Conservation (phyloP, 306 rosid genomes). For the Inga laurina region DNA sequence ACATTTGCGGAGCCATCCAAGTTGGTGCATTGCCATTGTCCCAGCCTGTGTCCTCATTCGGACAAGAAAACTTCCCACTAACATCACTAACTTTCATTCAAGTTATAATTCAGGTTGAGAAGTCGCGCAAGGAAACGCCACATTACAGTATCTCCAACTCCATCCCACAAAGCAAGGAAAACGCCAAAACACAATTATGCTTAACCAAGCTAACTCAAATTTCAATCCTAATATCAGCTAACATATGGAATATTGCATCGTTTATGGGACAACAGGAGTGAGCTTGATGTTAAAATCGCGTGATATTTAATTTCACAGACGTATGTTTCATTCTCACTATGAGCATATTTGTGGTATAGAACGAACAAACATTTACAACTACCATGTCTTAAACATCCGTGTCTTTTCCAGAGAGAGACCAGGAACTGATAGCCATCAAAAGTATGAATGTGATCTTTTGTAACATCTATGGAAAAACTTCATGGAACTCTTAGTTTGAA, state of each 20-base stretch:
- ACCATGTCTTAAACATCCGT: background rate
- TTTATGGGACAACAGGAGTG: background rate
- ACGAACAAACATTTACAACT: background rate
- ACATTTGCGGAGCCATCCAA: background rate
- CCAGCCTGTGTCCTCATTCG: background rate
- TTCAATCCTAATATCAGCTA: background rate
- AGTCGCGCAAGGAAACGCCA: slow-evolving; percentile 3
- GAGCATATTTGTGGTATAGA: background rate
- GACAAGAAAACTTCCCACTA: background rate
- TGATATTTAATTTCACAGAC: background rate
- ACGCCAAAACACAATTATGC: background rate
- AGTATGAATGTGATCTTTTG: slow-evolving; percentile 14
- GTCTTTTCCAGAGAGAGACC: background rate
- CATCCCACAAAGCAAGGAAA: background rate
- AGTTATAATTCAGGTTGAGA: background rate
- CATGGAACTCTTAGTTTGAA: slow-evolving; percentile 21
- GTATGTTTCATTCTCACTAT: slow-evolving; percentile 4
- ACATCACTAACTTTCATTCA: background rate
- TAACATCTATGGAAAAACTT: background rate
- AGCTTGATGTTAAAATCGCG: background rate
- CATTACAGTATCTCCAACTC: slow-evolving; percentile 11
- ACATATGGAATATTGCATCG: background rate
- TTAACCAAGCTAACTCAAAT: background rate
- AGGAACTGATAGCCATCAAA: slow-evolving; percentile 13
- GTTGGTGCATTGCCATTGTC: background rate